Percentiles rank a stretch among this genome's conserved stretches.
Conservation (phyloP, 2,329 filamentous ascomycete species). For the Ophiostoma angusticollis region DNA sequence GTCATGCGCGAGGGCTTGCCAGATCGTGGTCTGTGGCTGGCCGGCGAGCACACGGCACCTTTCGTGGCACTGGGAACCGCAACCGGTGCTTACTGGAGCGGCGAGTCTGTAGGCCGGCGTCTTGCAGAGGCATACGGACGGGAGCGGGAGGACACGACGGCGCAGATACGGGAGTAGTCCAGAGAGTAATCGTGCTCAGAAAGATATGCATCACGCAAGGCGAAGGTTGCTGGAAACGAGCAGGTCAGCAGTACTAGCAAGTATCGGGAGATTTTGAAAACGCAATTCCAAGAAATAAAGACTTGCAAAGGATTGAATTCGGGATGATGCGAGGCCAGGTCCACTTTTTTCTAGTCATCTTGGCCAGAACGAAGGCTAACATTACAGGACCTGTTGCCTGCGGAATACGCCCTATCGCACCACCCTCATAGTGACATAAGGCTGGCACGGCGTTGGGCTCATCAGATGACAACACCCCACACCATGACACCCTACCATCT, state of each 20-base stretch:
- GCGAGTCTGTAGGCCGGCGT: constrained; percentile 60
- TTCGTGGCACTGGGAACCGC: constrained; percentile 81
- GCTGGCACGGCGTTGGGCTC: constrained; percentile 1
- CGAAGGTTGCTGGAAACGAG: too few species aligned
- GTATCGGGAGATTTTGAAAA: too few species aligned
- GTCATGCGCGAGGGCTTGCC: constrained; percentile 49
- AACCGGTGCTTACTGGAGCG: constrained; percentile 86
- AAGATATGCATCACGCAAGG: too few species aligned
- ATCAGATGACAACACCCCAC: constrained; percentile 2
- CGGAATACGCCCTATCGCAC: too few species aligned
- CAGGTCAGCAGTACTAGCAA: too few species aligned
- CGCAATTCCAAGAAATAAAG: too few species aligned
- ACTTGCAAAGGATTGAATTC: too few species aligned
- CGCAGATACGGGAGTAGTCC: not conserved
- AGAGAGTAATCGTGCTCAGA: not conserved
- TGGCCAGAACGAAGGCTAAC: too few species aligned
- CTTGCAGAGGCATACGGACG: constrained; percentile 43
- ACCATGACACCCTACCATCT: too few species aligned
- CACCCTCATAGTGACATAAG: not conserved
- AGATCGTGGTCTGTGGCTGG: constrained; percentile 65
- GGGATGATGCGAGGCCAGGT: too few species aligned
- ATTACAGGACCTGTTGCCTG: too few species aligned
- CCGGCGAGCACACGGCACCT: constrained; percentile 81
- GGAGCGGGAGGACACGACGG: not conserved
- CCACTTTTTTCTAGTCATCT: too few species aligned